A percentile compares a stretch with the other conserved stretches of the same genome.
These are phyloP conservation scores for Dactylis glomerata DNA, from an alignment of 176 grass and related monocot genomes.

Conservation along the genomic window DNA sequence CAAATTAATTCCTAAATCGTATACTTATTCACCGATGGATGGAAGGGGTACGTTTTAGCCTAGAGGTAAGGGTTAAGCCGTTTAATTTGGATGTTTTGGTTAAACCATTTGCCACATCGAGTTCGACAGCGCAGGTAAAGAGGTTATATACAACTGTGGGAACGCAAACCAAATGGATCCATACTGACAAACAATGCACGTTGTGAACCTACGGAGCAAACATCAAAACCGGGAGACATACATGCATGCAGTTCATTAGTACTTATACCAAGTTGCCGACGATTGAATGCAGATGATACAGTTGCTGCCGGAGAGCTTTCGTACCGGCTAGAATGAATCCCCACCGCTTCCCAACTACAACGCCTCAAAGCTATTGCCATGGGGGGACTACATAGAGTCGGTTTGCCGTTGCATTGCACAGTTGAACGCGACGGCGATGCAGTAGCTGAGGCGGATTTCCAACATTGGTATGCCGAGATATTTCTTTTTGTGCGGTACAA, in stretches of 20 bases:
- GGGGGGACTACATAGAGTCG: neutral
- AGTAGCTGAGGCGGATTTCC: neutral
- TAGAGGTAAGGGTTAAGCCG: too few species aligned
- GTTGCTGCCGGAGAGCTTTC: slow-evolving; percentile 21
- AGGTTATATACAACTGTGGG: too few species aligned
- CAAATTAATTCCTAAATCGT: too few species aligned
- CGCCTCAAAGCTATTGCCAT: neutral
- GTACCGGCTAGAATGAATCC: slow-evolving; percentile 6
- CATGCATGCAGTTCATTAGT: neutral
- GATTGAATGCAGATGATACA: slow-evolving; percentile 12
- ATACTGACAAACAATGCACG: too few species aligned
- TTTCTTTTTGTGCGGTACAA: neutral
- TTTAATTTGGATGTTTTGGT: too few species aligned
- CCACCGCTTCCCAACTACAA: slow-evolving; percentile 20
- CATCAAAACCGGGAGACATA: neutral
- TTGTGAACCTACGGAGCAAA: neutral
- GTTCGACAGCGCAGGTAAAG: too few species aligned
- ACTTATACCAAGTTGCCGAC: neutral
- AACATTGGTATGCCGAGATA: neutral
- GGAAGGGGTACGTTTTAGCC: too few species aligned
- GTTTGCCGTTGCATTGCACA: neutral
- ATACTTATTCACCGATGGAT: too few species aligned
- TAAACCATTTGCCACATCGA: too few species aligned
- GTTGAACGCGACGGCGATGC: neutral
- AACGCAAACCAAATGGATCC: too few species aligned